A percentile compares a stretch with the other conserved stretches of the same genome.
These are phyloP conservation scores for Haplographium delicatum DNA, from an alignment of 495 filamentous ascomycete species.

Conservation along the genomic window DNA sequence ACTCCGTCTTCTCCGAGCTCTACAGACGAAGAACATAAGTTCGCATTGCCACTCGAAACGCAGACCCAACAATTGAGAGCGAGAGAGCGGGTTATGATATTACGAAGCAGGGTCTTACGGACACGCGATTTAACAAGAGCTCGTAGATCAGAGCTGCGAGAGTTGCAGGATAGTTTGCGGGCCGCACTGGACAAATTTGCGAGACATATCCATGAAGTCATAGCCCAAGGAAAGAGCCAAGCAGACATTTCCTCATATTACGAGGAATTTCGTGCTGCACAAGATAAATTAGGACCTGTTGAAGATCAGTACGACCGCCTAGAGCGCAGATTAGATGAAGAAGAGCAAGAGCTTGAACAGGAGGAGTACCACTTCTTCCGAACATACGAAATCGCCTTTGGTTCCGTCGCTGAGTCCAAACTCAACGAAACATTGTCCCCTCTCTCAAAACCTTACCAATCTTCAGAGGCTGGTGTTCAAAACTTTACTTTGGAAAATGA, in stretches of 20 bases:
- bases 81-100: constrained; percentile 16
- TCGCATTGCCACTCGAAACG: neutral
- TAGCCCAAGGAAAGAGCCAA: neutral
- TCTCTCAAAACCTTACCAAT: constrained; percentile 4
- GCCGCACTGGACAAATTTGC: constrained; percentile 9
- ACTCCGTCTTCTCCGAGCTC: constrained; percentile 14
- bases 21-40: constrained; percentile 2
- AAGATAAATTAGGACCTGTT: constrained; percentile 16
- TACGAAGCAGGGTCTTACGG: constrained; percentile 12
- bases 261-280: constrained; percentile 6
- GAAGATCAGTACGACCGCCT: constrained; percentile 19
- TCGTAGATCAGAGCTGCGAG: neutral
- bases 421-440: constrained; percentile 12
- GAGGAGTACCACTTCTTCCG: constrained; percentile 22
- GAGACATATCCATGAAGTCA: constrained; percentile 5
- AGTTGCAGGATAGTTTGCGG: constrained; percentile 3
- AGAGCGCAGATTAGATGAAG: constrained; percentile 12
- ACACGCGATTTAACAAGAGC: constrained; percentile 9
- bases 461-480: constrained; percentile 6
- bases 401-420: neutral
- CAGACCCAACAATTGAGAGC: constrained; percentile 8
- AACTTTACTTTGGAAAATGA: constrained; percentile 4
- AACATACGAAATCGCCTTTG: neutral
- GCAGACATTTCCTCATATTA: constrained; percentile 3
- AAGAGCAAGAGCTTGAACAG: constrained; percentile 19